Conservation (phyloP, 1,284 basidiomycete species). For the Pascua guehoae region DNA sequence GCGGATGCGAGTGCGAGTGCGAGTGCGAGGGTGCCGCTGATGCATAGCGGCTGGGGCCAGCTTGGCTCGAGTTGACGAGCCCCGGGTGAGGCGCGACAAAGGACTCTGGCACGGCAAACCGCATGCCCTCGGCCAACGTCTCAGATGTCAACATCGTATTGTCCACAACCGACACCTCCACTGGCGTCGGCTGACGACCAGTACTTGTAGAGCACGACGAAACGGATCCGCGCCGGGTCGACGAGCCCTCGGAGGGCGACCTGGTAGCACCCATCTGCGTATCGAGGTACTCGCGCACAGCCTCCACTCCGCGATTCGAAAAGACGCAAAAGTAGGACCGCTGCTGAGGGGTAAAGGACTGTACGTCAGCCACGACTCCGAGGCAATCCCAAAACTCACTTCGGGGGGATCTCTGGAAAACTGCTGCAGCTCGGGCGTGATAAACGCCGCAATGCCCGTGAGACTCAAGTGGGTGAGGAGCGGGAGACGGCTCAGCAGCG, state of each 20-base stretch:
- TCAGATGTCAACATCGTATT: no score
- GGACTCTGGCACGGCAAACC: no score
- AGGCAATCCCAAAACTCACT: slow-evolving; percentile 53
- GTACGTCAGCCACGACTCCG: slow-evolving; percentile 2
- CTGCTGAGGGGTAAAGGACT: slow-evolving; percentile 92
- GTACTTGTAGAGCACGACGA: slow-evolving; percentile 1
- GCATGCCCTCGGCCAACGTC: no score
- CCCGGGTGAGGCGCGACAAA: no score
- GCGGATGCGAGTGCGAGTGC: no score
- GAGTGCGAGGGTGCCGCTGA: no score
- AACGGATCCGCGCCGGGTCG: background rate
- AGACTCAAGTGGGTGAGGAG: slow-evolving; percentile 91
- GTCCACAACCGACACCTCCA: no score
- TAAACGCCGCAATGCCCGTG: slow-evolving; percentile 92
- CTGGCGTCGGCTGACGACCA: no score
- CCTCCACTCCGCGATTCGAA: slow-evolving; percentile 82
- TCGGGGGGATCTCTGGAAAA: slow-evolving; percentile 86
- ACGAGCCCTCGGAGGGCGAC: slow-evolving; percentile 6
- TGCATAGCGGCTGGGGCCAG: no score
- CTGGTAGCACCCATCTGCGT: slow-evolving; percentile 4
- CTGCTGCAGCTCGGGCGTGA: slow-evolving; percentile 75
- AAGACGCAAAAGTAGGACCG: slow-evolving; percentile 95
- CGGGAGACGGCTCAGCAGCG: slow-evolving; percentile 77
- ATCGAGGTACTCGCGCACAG: slow-evolving; percentile 71
- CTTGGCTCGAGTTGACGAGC: no score